Evolutionary conservation across 495 filamentous ascomycete genomes (phyloP), one percentile per base, ranked within the genome.

Genomic region (Aspergillus olivimuriae): DNA sequence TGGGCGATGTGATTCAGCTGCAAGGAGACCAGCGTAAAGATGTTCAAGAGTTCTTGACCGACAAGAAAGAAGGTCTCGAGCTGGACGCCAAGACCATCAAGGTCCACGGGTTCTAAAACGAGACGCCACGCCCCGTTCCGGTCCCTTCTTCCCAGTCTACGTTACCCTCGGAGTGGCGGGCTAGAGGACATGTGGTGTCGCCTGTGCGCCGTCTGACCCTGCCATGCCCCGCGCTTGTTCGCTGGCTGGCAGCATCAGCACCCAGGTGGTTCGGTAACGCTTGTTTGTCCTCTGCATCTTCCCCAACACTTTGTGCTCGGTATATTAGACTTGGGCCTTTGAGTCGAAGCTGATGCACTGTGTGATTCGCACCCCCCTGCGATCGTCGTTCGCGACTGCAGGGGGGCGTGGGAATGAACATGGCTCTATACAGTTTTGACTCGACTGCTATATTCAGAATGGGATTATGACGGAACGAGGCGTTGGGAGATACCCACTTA

Each of bases 1-100:
- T 96, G 89, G 92, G 92, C 63, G 90, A 97, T 78, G 92, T 98
- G 85, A 97, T 98, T 58, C 92, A 98, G 76, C 80, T 98, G 58
- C 92, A 98, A 70, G 92, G 92, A 56, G 92, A 98, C 69, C 92
- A 98, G 76, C 91, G 92, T 69, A 91, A 94, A 66, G 89, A 95
- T 79, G 89, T 96, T 60, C 86, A 90, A 68, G 89, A 97, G 62
- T 98, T 97, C 74, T 81, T 97, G 71, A 82, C 81, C 72, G 85
- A 94, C 72, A 89, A 94, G 77, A 87, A 90, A 63, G 85, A 88
- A 58, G 92, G 94, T 50, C 73, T 96, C 47, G 86, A 83, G 64
- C 77, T 94, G 55, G 86, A 95, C 75, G 78, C 83, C 59, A 94
- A 96, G 82, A 94, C 85, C 73, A 95, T 98, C 74, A 96, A 97